These are phyloP conservation scores for Fusarium floridanum DNA, from an alignment of 2,329 filamentous ascomycete genomes.

Conservation along the genomic window DNA sequence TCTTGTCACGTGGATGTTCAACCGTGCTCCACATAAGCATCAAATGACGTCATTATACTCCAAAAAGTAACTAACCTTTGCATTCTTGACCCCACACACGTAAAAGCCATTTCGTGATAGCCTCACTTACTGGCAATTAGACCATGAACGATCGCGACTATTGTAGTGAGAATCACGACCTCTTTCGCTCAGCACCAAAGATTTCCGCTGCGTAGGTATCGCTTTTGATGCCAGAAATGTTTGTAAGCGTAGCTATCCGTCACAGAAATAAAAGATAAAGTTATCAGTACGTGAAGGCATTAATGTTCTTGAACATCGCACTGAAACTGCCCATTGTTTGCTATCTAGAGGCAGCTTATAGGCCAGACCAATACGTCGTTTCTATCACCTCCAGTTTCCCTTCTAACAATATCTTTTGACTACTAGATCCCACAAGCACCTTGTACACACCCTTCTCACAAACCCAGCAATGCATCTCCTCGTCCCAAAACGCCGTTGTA, in stretches of 20 bases:
- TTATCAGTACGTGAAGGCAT: background rate
- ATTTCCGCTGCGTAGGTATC: accelerated
- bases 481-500: slow-evolving; percentile 10
- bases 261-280: background rate
- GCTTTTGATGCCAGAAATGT: background rate
- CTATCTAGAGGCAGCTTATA: background rate
- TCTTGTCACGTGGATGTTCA: background rate
- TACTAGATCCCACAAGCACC: slow-evolving; percentile 7
- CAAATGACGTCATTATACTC: background rate
- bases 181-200: accelerated
- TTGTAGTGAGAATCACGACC: background rate
- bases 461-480: slow-evolving; percentile 8
- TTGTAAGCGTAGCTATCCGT: background rate
- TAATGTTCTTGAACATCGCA: background rate
- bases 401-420: background rate
- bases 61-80: background rate
- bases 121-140: background rate
- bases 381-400: background rate
- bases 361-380: background rate
- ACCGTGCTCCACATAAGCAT: accelerated
- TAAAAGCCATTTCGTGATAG: background rate
- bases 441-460: slow-evolving; percentile 10
- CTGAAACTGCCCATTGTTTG: background rate
- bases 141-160: background rate
- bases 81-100: background rate